Evolutionary conservation across 768 basidiomycete species (phyloP), one percentile per base, ranked within the genome.

Genomic region (Saitozyma sp.): DNA sequence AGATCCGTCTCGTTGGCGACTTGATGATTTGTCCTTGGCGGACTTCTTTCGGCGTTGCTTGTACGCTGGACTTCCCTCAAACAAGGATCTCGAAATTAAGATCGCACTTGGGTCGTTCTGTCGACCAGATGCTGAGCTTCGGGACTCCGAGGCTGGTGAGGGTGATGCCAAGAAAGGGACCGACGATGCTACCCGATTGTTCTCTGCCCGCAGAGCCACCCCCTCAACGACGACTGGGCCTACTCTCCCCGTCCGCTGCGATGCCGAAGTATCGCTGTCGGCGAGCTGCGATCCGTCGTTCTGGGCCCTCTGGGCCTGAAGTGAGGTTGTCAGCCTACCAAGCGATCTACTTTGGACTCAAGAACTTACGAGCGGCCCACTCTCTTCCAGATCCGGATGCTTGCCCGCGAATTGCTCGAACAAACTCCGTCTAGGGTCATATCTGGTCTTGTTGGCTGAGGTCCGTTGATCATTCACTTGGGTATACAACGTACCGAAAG

Each of bases 11-110:
- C 65, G 62, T 10, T 63, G 59, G 3, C 68, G 58, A 29, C 29
- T 11, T 64, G 58, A 20, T 61, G 29, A 57, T 46, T 65, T 61
- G 14, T 65, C 57, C 9, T 62, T 46, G 19, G 56, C 59, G 6
- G 54, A 61, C 39, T 61, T 67, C 41, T 62, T 54, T 17, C 71
- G 85, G 37, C 93, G 84, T 73, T 90, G 88, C 80, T 96, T 96
- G 83, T 96, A 96, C 3, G 86, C 85, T 6, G 91, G 88, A 64
- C 86, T 88, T 13, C 92, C 92, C 76, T 90, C 89, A 56, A 91
- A 88, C 51, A 91, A 81, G n/a, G 88, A 85, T 74, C 89, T 84
- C 77, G 85, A 84, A 37, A 83, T 84, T 77, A 88, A 29, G 85
- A 79, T 50, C 7, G 58, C 51, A 5, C 29, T 29, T 29, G 29